A percentile compares a stretch with the other conserved stretches of the same genome.
phyloP scores from a whole-genome alignment of 2,329 filamentous ascomycete genomes.

The Neurospora sp. region DNA sequence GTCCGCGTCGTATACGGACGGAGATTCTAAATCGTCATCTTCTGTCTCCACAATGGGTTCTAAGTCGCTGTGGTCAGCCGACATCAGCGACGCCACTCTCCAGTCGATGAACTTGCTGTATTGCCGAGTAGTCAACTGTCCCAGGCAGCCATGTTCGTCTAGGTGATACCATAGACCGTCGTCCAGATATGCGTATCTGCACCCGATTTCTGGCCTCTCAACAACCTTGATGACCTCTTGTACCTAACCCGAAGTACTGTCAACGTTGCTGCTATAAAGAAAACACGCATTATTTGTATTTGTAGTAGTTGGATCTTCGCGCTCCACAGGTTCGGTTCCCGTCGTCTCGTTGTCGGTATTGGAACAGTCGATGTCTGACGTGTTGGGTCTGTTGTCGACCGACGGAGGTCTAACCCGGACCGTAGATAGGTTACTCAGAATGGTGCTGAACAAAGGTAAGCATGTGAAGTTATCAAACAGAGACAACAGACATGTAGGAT shows the following conservation, averaged over 20 bases:
- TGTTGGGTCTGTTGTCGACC: background rate
- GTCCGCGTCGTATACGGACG: no score
- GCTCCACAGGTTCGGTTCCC: background rate
- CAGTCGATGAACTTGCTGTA: background rate
- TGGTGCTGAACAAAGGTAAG: no score
- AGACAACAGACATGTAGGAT: no score
- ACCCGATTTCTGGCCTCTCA: background rate
- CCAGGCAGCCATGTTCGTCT: background rate
- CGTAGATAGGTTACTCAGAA: background rate
- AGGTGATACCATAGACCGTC: background rate
- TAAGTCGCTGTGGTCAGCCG: background rate
- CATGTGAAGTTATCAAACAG: no score
- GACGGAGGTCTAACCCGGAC: background rate
- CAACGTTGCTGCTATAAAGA: background rate
- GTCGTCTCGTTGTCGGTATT: background rate
- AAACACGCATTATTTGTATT: background rate
- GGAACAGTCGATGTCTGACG: background rate
- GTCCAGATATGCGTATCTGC: background rate
- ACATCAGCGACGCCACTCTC: background rate
- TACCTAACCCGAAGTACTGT: background rate
- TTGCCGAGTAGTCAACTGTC: background rate
- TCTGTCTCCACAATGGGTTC: background rate
- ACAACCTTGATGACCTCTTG: background rate
- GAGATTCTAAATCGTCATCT: no score
- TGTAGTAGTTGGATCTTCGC: background rate